phyloP scores from a whole-genome alignment of 2,329 filamentous ascomycete species.

The Chalara sp. region DNA sequence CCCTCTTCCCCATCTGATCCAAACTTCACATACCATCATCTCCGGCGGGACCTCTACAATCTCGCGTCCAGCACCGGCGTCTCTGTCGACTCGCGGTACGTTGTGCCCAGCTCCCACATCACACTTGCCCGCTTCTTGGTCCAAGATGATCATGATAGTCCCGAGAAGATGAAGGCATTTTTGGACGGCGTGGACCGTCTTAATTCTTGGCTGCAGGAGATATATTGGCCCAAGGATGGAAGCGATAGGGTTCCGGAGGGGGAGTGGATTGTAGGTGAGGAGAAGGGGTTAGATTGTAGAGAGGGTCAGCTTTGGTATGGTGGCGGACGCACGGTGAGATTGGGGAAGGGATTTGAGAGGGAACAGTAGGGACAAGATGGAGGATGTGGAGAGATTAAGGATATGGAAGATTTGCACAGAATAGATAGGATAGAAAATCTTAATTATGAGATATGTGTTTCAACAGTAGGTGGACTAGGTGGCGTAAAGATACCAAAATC shows the following conservation, averaged over 20 bases:
- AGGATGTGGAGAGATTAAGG: no score
- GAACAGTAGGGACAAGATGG: not conserved
- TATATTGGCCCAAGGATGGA: conserved; percentile 58
- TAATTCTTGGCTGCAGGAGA: conserved; percentile 65
- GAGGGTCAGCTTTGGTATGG: conserved; percentile 82
- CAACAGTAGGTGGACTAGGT: no score
- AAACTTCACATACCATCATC: conserved; percentile 88
- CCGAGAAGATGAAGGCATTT: conserved; percentile 48
- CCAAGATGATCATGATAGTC: conserved; percentile 54
- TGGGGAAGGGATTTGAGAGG: conserved; percentile 52
- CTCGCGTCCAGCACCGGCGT: conserved; percentile 55
- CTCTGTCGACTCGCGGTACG: conserved; percentile 71
- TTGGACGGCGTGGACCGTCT: conserved; percentile 66
- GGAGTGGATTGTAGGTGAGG: conserved; percentile 85
- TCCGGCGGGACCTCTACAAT: conserved; percentile 71
- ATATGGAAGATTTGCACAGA: no score
- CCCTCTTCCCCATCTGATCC: conserved; percentile 19
- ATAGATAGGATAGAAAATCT: no score
- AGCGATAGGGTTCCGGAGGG: conserved; percentile 40
- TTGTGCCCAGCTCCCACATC: conserved; percentile 83
- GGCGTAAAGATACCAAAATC: no score
- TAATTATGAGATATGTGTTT: no score
- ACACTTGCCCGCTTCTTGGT: conserved; percentile 78
- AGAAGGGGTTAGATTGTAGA: conserved; percentile 70
- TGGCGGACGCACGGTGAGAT: conserved; percentile 62